Evolutionary conservation across 768 basidiomycete species (phyloP).

Genomic region (Hericium erinaceus): DNA sequence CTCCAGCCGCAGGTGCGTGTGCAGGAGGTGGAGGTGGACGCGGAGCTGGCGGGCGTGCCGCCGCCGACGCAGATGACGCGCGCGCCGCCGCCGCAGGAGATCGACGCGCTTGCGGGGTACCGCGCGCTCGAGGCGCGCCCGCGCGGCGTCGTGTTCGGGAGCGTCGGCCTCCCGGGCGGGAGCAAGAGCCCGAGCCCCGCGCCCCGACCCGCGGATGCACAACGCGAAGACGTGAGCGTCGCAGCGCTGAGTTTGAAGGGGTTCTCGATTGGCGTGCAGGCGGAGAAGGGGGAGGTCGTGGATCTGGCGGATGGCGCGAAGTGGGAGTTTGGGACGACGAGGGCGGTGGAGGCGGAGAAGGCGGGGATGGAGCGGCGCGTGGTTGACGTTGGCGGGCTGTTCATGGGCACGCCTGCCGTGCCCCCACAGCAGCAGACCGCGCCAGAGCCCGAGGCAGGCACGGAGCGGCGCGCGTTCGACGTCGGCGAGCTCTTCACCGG

Average conservation of each 20-base stretch:
- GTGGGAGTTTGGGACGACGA: slow-evolving; percentile 53
- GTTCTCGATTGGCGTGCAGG: slow-evolving; percentile 38
- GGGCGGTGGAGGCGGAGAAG: slow-evolving; percentile 1
- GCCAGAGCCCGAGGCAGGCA: neutral
- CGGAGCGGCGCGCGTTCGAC: slow-evolving; percentile 1
- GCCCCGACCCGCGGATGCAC: neutral
- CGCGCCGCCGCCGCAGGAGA: slow-evolving; percentile 25
- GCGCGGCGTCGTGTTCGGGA: slow-evolving; percentile 12
- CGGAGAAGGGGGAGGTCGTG: slow-evolving; percentile 21
- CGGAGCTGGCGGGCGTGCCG: slow-evolving; percentile 9
- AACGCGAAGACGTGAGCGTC: slow-evolving; percentile 4
- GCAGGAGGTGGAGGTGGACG: neutral
- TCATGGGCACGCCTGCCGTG: neutral
- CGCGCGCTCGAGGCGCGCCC: slow-evolving; percentile 14
- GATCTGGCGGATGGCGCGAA: slow-evolving; percentile 20
- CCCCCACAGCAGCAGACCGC: neutral
- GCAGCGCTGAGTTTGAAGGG: slow-evolving; percentile 17
- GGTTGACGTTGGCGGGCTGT: neutral
- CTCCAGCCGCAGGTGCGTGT: neutral
- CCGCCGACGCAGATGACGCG: slow-evolving; percentile 23
- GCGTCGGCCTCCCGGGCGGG: slow-evolving; percentile 7
- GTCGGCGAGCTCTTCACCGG: slow-evolving; percentile 11
- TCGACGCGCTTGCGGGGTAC: slow-evolving; percentile 28
- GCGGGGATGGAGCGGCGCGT: neutral
- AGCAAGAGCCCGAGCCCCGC: slow-evolving; percentile 18